A percentile compares a stretch with the other conserved stretches of the same genome.
Conservation (phyloP, 1,139 yeast species). For the Zygosaccharomyces pseudobailii region DNA sequence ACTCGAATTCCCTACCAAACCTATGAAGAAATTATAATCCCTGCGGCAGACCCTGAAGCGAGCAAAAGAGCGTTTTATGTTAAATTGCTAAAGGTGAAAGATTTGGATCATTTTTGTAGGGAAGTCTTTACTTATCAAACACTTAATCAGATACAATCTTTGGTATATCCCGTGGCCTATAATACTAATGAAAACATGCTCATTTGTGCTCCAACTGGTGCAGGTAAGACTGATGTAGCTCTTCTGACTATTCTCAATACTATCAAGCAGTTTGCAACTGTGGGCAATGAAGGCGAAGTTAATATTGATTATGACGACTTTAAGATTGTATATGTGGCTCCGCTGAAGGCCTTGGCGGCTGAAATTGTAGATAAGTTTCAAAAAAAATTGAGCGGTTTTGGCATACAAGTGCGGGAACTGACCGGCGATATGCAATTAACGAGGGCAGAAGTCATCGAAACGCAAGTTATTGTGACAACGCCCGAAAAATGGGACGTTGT, state of each 20-base stretch:
- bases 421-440: conserved; percentile 98
- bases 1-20: conserved; percentile 57
- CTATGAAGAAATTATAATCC: conserved; percentile 81
- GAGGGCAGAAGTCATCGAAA: conserved; percentile 70
- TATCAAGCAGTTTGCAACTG: conserved; percentile 53
- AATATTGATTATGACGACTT: conserved; percentile 76
- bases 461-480: conserved; percentile 92
- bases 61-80: conserved; percentile 47
- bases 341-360: conserved; percentile 93
- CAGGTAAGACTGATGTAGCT: conserved; percentile 98
- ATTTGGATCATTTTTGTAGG: conserved; percentile 71
- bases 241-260: conserved; percentile 75
- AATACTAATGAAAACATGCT: conserved; percentile 92
- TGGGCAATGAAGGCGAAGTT: conserved; percentile 48
- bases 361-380: conserved; percentile 92
- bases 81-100: conserved; percentile 51
- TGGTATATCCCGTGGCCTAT: conserved; percentile 89
- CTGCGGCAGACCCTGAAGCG: conserved; percentile 50
- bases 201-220: conserved; percentile 99
- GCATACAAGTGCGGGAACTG: conserved; percentile 78
- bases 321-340: conserved; percentile 92
- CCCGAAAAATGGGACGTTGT: conserved; percentile 99
- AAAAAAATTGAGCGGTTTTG: conserved; percentile 74
- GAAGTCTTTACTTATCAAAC: conserved; percentile 80
- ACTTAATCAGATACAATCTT: conserved; percentile 84